phyloP scores from a whole-genome alignment of 768 basidiomycete genomes.

The Cyathus striatus region DNA sequence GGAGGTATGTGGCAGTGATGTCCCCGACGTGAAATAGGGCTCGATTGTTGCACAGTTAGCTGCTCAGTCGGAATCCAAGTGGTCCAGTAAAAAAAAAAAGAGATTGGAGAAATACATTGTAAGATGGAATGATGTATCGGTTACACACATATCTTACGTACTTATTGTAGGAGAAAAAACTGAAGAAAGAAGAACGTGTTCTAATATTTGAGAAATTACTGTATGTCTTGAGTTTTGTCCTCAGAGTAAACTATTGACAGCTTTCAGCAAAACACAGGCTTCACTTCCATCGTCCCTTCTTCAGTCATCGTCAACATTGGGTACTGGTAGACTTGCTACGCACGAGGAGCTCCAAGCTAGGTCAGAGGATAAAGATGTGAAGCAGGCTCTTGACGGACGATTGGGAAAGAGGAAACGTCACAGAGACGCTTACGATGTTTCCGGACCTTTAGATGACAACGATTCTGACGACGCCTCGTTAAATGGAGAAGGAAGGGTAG shows the following conservation, averaged over 20 bases:
- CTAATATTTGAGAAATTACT: constrained; percentile 75
- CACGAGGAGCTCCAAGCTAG: constrained; percentile 56
- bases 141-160: not conserved
- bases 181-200: constrained; percentile 84
- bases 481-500: constrained; percentile 1
- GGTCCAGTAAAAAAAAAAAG: constrained; percentile 83
- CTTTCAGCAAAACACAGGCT: constrained; percentile 69
- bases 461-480: not conserved
- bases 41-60: no score
- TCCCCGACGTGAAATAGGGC: no score
- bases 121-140: not conserved
- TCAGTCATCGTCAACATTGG: constrained; percentile 80
- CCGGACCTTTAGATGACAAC: constrained; percentile 23
- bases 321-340: constrained; percentile 62
- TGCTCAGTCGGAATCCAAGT: constrained; percentile 59
- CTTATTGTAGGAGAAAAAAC: constrained; percentile 71
- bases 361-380: constrained; percentile 54
- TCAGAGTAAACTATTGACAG: constrained; percentile 14
- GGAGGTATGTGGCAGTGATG: constrained; percentile 39
- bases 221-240: constrained; percentile 38
- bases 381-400: constrained; percentile 44
- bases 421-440: constrained; percentile 30
- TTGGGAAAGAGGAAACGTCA: constrained; percentile 45
- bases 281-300: constrained; percentile 55
- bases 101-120: constrained; percentile 92